A percentile compares a stretch with the other conserved stretches of the same genome.
Conservation (phyloP, 2,329 filamentous ascomycete species). For the Clarireedia paspali region DNA sequence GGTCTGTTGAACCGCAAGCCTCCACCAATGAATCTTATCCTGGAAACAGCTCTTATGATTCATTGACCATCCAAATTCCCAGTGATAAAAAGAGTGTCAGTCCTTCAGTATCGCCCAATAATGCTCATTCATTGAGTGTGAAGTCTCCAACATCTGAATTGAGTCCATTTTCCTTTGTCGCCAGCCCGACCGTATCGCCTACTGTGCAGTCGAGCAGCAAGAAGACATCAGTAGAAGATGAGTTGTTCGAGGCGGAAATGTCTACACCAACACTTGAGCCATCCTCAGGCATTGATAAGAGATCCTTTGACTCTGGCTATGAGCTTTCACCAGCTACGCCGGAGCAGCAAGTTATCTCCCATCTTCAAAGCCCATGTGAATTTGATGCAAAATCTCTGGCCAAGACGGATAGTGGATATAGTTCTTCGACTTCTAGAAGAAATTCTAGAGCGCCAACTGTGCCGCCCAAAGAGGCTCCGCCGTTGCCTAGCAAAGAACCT, state of each 20-base stretch:
- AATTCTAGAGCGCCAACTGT: slow-evolving; percentile 13
- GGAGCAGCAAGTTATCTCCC: neutral
- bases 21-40: neutral
- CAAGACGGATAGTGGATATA: slow-evolving; percentile 55
- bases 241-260: slow-evolving; percentile 34
- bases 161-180: slow-evolving; percentile 32
- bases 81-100: neutral
- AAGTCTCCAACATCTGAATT: slow-evolving; percentile 23
- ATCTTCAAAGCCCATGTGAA: slow-evolving; percentile 11
- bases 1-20: slow-evolving; percentile 11
- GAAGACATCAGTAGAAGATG: slow-evolving; percentile 39
- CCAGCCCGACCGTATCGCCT: slow-evolving; percentile 26
- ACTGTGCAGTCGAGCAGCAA: slow-evolving; percentile 40
- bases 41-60: neutral
- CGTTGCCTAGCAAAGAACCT: slow-evolving; percentile 14
- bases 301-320: slow-evolving; percentile 24
- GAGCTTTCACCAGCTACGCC: slow-evolving; percentile 6
- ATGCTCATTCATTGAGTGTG: slow-evolving; percentile 17
- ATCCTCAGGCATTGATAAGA: slow-evolving; percentile 3
- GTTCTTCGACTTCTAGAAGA: slow-evolving; percentile 46
- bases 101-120: neutral
- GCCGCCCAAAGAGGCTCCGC: slow-evolving; percentile 15
- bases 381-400: slow-evolving; percentile 35
- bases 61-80: slow-evolving; percentile 8
- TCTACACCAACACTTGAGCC: slow-evolving; percentile 13